Evolutionary conservation across 2,329 filamentous ascomycete genomes (phyloP), one percentile per base, ranked within the genome.

Genomic region (Fusarium floridanum): DNA sequence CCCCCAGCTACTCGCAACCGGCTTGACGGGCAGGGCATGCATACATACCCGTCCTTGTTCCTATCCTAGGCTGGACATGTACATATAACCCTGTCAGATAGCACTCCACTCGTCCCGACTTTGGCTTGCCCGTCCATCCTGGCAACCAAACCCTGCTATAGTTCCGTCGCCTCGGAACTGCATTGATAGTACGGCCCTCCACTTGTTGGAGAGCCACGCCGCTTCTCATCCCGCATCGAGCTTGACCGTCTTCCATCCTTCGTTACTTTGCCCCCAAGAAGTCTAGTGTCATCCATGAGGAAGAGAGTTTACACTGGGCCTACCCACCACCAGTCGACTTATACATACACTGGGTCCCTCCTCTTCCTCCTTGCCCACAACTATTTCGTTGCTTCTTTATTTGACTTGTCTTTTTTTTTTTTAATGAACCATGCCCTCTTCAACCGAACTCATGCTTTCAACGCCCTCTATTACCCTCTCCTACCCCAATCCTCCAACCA

Each of bases 261-360:
- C 78, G 78, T 80, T 78, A 80, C 77, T 79, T 80, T 80, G 76
- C 53, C 78, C 78, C 66, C 73, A 79, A 80, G 63, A 64, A 80
- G 78, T 50, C 70, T 80, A 80, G 77, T 78, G 74, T 50, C 71
- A 66, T 74, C 66, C 74, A 72, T 71, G 69, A 75, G 68, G 60
- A 68, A 63, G 53, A 71, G 48, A 68, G 53, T 74, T 74, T 68
- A 60, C 56, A 29, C 48, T 27, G 24, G 24, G 22, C 41, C 59
- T 63, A 57, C 61, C 57, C 55, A 56, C 61, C 53, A 53, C 72
- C 72, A 50, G 55, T 48, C 53, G 69, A 63, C 72, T 73, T 73
- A 75, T 70, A 75, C 72, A 73, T 75, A 75, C 66, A 56, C 67
- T 53, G 56, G 70, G 57, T 53, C 67, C 73, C 57, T 41, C 24